Evolutionary conservation across 345 rosid species (phyloP).

Genomic region (Cardamine occulta): DNA sequence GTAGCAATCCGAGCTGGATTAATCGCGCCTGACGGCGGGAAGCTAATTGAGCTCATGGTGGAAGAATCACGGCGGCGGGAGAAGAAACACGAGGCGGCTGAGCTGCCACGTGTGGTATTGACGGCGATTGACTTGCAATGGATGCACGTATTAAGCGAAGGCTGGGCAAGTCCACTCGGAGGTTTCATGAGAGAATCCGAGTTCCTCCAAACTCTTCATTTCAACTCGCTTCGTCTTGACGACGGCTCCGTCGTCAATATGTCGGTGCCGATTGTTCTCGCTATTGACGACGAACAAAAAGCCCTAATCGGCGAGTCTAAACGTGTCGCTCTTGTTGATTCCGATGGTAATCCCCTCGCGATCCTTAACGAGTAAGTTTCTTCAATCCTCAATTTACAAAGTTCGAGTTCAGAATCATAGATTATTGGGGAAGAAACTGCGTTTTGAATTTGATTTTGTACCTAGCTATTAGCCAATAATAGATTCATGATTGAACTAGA

Average conservation of each 20-base stretch:
- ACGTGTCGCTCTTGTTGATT: constrained; percentile 77
- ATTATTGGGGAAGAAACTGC: background rate
- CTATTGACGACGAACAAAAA: constrained; percentile 77
- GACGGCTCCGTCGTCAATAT: constrained; percentile 94
- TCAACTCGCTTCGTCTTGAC: constrained; percentile 86
- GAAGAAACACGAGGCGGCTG: constrained; percentile 64
- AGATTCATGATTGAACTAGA: constrained; percentile 15
- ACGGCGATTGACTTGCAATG: constrained; percentile 77
- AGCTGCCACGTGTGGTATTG: constrained; percentile 69
- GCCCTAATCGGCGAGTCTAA: constrained; percentile 65
- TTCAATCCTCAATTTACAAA: background rate
- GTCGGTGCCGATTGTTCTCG: constrained; percentile 96
- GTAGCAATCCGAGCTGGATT: constrained; percentile 49
- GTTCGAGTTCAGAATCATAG: background rate
- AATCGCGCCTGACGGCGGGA: constrained; percentile 93
- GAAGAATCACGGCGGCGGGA: constrained; percentile 56
- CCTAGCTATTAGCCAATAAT: constrained; percentile 1
- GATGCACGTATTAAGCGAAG: constrained; percentile 98
- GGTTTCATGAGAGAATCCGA: constrained; percentile 99
- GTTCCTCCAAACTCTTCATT: constrained; percentile 99
- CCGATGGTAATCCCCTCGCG: constrained; percentile 65
- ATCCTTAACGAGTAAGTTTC: constrained; percentile 78
- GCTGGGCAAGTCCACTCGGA: constrained; percentile 95
- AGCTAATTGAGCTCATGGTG: constrained; percentile 71
- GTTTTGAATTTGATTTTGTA: background rate